phyloP scores from a whole-genome alignment of 176 grass and related monocot genomes.

The Urochloa ruziziensis region DNA sequence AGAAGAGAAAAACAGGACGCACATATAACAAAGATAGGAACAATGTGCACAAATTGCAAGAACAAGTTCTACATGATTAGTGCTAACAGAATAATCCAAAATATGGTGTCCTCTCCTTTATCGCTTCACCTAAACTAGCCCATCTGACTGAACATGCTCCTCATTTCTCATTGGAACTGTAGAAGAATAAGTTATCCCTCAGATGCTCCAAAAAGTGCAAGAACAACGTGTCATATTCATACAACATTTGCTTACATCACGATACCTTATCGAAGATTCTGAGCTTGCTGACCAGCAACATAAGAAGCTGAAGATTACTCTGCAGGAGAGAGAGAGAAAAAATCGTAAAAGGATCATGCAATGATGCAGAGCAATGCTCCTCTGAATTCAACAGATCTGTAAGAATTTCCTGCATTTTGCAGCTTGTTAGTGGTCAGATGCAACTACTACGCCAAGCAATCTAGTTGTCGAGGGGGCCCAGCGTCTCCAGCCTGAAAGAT shows the following conservation, averaged over 20 bases:
- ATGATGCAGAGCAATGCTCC: not conserved
- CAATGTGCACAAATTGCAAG: not conserved
- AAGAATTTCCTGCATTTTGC: not conserved
- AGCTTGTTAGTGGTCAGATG: too few species aligned
- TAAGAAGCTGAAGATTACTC: not conserved
- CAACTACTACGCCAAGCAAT: not conserved
- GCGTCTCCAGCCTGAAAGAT: too few species aligned
- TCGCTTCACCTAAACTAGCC: not conserved
- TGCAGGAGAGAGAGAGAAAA: not conserved
- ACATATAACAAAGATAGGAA: not conserved
- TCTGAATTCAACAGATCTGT: not conserved
- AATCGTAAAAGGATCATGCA: not conserved
- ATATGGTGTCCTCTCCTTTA: not conserved
- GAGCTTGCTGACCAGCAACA: not conserved
- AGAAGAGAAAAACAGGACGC: not conserved
- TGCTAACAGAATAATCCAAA: not conserved
- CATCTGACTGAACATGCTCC: slow-evolving; percentile 12
- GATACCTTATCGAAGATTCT: not conserved
- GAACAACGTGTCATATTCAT: not conserved
- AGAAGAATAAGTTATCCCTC: slow-evolving; percentile 23
- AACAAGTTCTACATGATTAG: too few species aligned
- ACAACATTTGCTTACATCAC: not conserved
- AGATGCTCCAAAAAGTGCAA: not conserved
- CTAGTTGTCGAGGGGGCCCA: not conserved
- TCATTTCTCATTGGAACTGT: slow-evolving; percentile 2